phyloP scores from a whole-genome alignment of 345 rosid species.

The Populus nigra region DNA sequence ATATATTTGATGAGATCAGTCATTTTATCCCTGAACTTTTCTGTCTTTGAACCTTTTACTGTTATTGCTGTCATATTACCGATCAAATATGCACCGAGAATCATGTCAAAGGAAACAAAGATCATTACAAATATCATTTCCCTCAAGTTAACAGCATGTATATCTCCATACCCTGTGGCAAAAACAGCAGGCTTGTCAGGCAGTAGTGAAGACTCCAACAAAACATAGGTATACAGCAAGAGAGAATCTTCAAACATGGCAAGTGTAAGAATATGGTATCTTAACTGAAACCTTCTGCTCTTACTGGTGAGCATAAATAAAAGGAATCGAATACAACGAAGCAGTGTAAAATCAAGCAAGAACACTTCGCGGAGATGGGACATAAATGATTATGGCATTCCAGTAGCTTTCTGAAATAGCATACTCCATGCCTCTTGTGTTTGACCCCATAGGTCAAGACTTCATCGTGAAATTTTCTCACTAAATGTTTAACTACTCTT shows the following conservation, averaged over 20 bases:
- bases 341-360: not conserved
- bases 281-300: not conserved
- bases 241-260: not conserved
- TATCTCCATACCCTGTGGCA: slow-evolving; percentile 86
- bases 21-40: slow-evolving; percentile 92
- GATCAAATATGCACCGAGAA: slow-evolving; percentile 90
- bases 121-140: slow-evolving; percentile 96
- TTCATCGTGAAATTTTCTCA: not conserved
- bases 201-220: slow-evolving; percentile 4
- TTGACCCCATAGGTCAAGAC: not conserved
- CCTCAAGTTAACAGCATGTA: slow-evolving; percentile 91
- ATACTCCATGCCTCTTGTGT: not conserved
- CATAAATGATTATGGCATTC: not conserved
- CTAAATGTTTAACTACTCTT: not conserved
- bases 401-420: not conserved
- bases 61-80: slow-evolving; percentile 98
- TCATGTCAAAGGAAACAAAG: slow-evolving; percentile 91
- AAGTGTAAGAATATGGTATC: not conserved
- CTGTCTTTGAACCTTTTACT: slow-evolving; percentile 97
- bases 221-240: not conserved
- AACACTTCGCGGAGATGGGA: not conserved
- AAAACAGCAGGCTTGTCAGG: slow-evolving; percentile 10
- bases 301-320: not conserved
- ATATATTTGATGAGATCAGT: slow-evolving; percentile 74
- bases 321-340: too few relatives aligned